These are phyloP conservation scores for Zygnema cylindricum DNA, from an alignment of 139 green algal genomes.

Conservation along the genomic window DNA sequence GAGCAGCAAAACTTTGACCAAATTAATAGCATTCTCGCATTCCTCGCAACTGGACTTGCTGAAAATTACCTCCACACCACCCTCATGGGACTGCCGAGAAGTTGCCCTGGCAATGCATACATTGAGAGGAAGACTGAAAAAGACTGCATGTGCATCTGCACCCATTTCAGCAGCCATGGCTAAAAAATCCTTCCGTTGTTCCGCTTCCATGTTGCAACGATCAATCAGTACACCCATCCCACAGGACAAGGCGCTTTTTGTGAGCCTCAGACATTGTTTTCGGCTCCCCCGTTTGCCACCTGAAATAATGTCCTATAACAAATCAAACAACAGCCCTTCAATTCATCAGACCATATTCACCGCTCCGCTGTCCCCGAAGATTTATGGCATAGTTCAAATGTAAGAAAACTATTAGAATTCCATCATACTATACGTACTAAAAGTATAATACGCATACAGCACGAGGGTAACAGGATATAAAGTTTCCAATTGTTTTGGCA, in stretches of 20 bases:
- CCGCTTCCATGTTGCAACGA: constrained; percentile 70
- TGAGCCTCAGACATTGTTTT: constrained; percentile 72
- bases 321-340: no score
- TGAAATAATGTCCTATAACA: constrained; percentile 48
- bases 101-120: constrained; percentile 36
- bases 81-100: constrained; percentile 43
- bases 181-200: constrained; percentile 76
- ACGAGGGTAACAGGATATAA: neutral
- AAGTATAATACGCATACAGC: neutral
- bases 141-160: constrained; percentile 45
- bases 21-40: no score
- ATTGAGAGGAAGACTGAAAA: constrained; percentile 47
- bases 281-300: constrained; percentile 66
- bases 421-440: constrained; percentile 6
- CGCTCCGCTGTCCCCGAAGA: neutral
- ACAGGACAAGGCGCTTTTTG: constrained; percentile 51
- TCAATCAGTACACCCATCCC: constrained; percentile 71
- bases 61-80: constrained; percentile 39
- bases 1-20: no score
- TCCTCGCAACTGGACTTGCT: no score
- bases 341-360: neutral
- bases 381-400: no score
- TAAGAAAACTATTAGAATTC: constrained; percentile 26
- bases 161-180: constrained; percentile 55
- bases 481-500: no score